A percentile compares a stretch with the other conserved stretches of the same genome.
These are phyloP conservation scores for Garcia nutans DNA, from an alignment of 345 rosid species.

Conservation along the genomic window DNA sequence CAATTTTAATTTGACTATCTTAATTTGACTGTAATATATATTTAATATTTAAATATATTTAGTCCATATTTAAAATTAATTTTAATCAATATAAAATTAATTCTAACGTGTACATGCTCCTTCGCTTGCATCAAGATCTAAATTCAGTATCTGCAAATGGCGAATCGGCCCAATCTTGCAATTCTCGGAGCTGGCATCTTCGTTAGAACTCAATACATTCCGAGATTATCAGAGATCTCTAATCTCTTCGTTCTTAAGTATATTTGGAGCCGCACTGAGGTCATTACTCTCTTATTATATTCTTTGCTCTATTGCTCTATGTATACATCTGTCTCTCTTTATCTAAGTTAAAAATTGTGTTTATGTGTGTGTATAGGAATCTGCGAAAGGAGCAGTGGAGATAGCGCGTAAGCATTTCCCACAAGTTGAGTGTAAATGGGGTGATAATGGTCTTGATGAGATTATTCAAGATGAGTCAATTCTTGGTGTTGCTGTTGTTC, in stretches of 20 bases:
- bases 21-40: no score
- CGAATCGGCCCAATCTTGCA: conserved; percentile 58
- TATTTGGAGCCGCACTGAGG: conserved; percentile 96
- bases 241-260: conserved; percentile 57
- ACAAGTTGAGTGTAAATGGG: conserved; percentile 63
- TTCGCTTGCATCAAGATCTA: not conserved
- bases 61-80: no score
- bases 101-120: no score
- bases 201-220: conserved; percentile 82
- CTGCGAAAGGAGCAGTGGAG: conserved; percentile 76
- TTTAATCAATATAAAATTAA: no score
- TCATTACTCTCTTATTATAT: conserved; percentile 5
- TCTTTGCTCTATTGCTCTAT: not conserved
- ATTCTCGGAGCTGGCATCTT: conserved; percentile 93
- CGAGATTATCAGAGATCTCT: conserved; percentile 81
- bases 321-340: not conserved
- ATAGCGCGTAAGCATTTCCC: conserved; percentile 73
- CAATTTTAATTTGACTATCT: no score
- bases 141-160: conserved; percentile 35
- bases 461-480: no score
- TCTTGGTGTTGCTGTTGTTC: no score
- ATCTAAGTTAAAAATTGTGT: no score
- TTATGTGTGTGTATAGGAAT: conserved; percentile 50
- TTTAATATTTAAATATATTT: no score
- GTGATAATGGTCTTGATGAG: no score